A percentile compares a stretch with the other conserved stretches of the same genome.
phyloP scores from a whole-genome alignment of 345 rosid species.

The Abelmoschus esculentus region DNA sequence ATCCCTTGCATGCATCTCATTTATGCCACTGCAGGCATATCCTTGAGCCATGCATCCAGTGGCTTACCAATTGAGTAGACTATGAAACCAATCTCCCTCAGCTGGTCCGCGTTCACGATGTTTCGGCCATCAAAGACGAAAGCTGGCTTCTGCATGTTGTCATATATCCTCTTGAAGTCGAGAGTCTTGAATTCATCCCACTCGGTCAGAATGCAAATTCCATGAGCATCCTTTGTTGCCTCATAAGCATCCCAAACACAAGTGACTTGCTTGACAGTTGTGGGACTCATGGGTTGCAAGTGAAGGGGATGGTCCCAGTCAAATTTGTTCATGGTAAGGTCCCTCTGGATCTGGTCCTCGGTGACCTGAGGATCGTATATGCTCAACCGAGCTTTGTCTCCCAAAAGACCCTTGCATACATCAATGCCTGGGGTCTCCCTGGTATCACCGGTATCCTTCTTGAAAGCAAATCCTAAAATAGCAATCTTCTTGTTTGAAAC shows the following conservation, averaged over 20 bases:
- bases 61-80: slow-evolving; percentile 94
- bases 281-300: slow-evolving; percentile 88
- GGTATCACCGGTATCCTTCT: background rate
- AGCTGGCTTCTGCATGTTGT: slow-evolving; percentile 88
- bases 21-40: slow-evolving; percentile 89
- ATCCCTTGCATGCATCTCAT: slow-evolving; percentile 2
- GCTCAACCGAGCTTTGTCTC: slow-evolving; percentile 81
- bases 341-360: slow-evolving; percentile 84
- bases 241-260: slow-evolving; percentile 71
- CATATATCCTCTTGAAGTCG: slow-evolving; percentile 62
- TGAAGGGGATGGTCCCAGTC: slow-evolving; percentile 95
- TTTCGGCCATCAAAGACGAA: slow-evolving; percentile 86
- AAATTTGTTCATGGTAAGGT: slow-evolving; percentile 80
- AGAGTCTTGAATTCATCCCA: slow-evolving; percentile 93
- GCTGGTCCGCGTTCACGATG: slow-evolving; percentile 43
- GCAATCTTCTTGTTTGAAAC: slow-evolving; percentile 82
- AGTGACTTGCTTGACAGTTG: slow-evolving; percentile 69
- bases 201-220: slow-evolving; percentile 79
- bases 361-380: slow-evolving; percentile 89
- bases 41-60: slow-evolving; percentile 85
- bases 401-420: slow-evolving; percentile 84
- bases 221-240: slow-evolving; percentile 81
- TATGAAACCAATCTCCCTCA: slow-evolving; percentile 83
- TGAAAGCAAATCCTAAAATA: slow-evolving; percentile 18
- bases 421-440: slow-evolving; percentile 68